Evolutionary conservation across 2,329 filamentous ascomycete species (phyloP), one percentile per base, ranked within the genome.

Genomic region (Tolypocladium tropicale): DNA sequence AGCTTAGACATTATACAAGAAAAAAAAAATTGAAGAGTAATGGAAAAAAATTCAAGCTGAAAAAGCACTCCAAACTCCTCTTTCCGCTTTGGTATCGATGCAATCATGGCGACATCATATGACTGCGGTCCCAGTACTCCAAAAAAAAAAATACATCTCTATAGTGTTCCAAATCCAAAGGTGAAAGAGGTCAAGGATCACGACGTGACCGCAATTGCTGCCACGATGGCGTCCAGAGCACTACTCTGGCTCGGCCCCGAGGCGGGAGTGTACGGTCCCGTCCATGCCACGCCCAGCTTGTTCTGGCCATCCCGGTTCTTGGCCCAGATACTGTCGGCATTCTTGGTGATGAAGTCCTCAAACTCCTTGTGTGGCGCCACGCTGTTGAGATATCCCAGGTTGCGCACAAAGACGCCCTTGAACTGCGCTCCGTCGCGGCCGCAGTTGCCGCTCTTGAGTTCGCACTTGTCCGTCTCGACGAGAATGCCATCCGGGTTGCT

Each of bases 391-490:
- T 80, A 78, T 36, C 77, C 75, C 23, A 90, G 70, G 64, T 88
- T 88, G 23, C 85, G 78, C 18, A 81, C 76, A 60, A 89, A 88
- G 37, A 89, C 75, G 4, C 87, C 87, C 69, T 90, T 90, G 77
- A 90, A 90, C 63, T 88, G 83, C 36, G 80, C 76, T 1, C 75
- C 78, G 57, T 84, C 79, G 21, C 64, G 67, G 12, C 72, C 74
- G 55, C 76, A 80, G 60, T 72, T 61, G 43, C 67, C 67, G 10
- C 60, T 53, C 16, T 60, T 56, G 21, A 66, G 63, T 58, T 73
- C 71, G 56, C 71, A 74, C 37, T 66, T 60, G 58, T 68, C 69
- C 10, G 64, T 62, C 62, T 74, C 71, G 16, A 65, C 59, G 5
- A 85, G 68, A 30, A 84, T 72, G 12, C 76, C 75, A 54, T 76